Evolutionary conservation across 2,329 filamentous ascomycete genomes (phyloP).

Genomic region (Fusarium goolgardi): DNA sequence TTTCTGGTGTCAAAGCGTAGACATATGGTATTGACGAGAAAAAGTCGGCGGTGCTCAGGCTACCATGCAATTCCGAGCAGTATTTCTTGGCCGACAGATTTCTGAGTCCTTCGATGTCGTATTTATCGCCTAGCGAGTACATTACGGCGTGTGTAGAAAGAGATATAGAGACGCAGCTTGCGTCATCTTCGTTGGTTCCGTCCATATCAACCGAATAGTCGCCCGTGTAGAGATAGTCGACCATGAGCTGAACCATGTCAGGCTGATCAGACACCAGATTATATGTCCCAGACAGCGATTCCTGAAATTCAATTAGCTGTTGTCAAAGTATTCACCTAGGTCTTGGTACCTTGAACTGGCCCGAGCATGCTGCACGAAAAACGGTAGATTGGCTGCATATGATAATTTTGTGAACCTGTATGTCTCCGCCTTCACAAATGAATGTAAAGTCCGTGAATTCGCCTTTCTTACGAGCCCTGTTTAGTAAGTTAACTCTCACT

Average conservation of each 20-base stretch:
- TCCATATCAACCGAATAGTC: background rate
- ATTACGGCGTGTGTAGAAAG: constrained; percentile 16
- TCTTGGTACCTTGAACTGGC: constrained; percentile 8
- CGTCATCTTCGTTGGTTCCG: rapidly evolving
- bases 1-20: constrained; percentile 4
- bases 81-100: constrained; percentile 20
- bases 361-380: constrained; percentile 14
- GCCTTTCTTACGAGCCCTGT: background rate
- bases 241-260: constrained; percentile 19
- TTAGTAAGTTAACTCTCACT: background rate
- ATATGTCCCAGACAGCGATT: constrained; percentile 22
- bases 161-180: rapidly evolving
- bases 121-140: constrained; percentile 30
- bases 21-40: constrained; percentile 12
- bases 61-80: background rate
- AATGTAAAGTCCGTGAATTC: constrained; percentile 18
- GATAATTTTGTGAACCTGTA: constrained; percentile 10
- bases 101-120: constrained; percentile 20
- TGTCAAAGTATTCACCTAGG: rapidly evolving
- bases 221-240: constrained; percentile 35
- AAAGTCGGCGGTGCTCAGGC: constrained; percentile 1
- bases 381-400: constrained; percentile 20
- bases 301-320: background rate
- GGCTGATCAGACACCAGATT: constrained; percentile 6
- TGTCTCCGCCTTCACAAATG: background rate